phyloP scores from a whole-genome alignment of 768 basidiomycete species.

The Leccinum ochraceum region DNA sequence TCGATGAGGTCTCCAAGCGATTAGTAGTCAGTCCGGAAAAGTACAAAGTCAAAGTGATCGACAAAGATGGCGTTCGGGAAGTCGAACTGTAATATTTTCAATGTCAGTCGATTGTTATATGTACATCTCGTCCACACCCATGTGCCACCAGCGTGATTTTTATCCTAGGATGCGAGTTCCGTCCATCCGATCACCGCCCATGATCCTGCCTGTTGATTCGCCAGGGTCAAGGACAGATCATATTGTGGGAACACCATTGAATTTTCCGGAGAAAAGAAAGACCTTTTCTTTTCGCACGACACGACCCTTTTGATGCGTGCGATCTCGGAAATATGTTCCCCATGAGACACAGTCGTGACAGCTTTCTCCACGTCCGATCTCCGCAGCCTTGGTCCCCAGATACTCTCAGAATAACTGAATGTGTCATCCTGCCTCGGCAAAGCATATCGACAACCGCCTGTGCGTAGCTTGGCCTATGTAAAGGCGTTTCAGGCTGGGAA shows the following conservation, averaged over 20 bases:
- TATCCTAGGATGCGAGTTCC: slow-evolving; percentile 26
- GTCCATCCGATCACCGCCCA: slow-evolving; percentile 52
- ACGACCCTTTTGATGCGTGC: slow-evolving; percentile 42
- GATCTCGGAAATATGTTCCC: slow-evolving; percentile 20
- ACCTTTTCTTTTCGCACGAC: slow-evolving; percentile 45
- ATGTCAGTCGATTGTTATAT: slow-evolving; percentile 7
- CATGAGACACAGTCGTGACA: slow-evolving; percentile 9
- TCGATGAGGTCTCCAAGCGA: slow-evolving; percentile 85
- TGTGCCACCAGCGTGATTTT: not conserved
- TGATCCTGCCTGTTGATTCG: slow-evolving; percentile 46
- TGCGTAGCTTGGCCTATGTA: slow-evolving; percentile 51
- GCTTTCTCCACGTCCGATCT: slow-evolving; percentile 48
- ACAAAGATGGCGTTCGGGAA: slow-evolving; percentile 86
- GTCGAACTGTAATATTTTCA: slow-evolving; percentile 56
- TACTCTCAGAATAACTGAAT: slow-evolving; percentile 50
- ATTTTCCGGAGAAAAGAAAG: not conserved
- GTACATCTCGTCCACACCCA: not conserved
- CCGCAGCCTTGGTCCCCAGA: slow-evolving; percentile 58
- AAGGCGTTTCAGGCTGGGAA: slow-evolving; percentile 43
- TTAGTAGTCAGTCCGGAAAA: slow-evolving; percentile 75
- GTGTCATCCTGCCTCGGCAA: slow-evolving; percentile 21
- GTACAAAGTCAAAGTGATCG: slow-evolving; percentile 90
- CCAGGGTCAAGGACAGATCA: not conserved
- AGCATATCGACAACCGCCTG: slow-evolving; percentile 40
- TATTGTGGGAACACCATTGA: not conserved